Percentiles rank a stretch among this genome's conserved stretches.
These are phyloP conservation scores for Piper longum DNA, from an alignment of 164 flowering plant genomes.

Conservation along the genomic window DNA sequence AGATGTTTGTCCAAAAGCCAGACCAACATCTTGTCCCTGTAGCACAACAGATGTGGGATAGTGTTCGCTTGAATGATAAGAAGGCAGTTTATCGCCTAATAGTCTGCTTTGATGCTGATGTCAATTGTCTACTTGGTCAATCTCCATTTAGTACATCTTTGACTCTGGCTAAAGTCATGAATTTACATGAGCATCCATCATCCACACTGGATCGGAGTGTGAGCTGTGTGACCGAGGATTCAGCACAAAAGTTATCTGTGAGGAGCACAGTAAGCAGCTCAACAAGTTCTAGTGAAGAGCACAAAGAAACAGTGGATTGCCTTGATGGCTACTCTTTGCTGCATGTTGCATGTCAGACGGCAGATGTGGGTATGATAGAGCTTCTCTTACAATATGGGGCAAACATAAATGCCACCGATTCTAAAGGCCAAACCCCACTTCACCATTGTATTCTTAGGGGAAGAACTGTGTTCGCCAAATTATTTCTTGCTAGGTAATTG, in stretches of 20 bases:
- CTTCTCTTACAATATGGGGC: conserved; percentile 87
- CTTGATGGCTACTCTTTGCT: conserved; percentile 55
- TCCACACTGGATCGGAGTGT: conserved; percentile 14
- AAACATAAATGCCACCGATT: conserved; percentile 47
- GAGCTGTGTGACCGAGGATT: conserved; percentile 17
- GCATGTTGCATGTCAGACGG: conserved; percentile 74
- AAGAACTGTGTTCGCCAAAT: conserved; percentile 33
- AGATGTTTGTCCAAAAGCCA: conserved; percentile 43
- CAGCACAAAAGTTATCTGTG: conserved; percentile 15
- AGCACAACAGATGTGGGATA: conserved; percentile 63
- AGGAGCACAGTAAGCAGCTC: conserved; percentile 19
- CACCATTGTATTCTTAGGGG: conserved; percentile 51
- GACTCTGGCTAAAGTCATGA: conserved; percentile 45
- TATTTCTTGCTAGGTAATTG: conserved; percentile 53
- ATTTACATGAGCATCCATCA: conserved; percentile 38
- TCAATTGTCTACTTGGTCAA: conserved; percentile 42
- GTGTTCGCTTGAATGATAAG: conserved; percentile 57
- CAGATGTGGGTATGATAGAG: conserved; percentile 83
- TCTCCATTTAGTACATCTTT: conserved; percentile 22
- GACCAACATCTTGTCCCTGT: conserved; percentile 24
- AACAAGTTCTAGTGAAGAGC: conserved; percentile 15
- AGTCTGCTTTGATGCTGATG: conserved; percentile 46
- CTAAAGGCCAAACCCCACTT: conserved; percentile 64
- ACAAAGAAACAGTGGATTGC: conserved; percentile 21
- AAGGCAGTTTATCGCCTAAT: conserved; percentile 65